Evolutionary conservation across 148 eudicot genomes (phyloP), one percentile per base, ranked within the genome.

Genomic region (Rhododendron ferrugineum): DNA sequence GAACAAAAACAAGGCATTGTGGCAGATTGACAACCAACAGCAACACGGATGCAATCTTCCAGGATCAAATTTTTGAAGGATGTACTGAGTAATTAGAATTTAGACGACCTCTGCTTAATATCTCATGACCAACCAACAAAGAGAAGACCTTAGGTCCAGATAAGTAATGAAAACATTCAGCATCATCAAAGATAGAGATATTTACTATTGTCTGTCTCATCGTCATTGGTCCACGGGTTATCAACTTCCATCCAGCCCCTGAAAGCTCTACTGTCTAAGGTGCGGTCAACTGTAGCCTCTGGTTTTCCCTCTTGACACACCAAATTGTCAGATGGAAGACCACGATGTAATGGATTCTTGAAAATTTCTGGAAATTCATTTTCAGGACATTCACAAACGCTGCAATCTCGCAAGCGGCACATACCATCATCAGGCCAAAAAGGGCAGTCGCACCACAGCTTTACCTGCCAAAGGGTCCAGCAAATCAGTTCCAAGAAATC

Each of bases 381-480:
- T 60, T 95, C 98, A 37, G 98, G 94, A 89, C 98, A 95, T 90
- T 95, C 98, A 86, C 98, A 95, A 44, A 95, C 95, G 84, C 98
- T 95, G 86, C 98, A 95, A 85, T 95, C 98, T 28, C 95, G 95
- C 82, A 94, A 88, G 23, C 89, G 87, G 85, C 98, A 94, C 96
- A 92, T 94, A 30, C 98, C 98, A 91, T 95, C 98, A 84, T 95
- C 98, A 34, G 90, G 96, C 98, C 98, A 95, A 87, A 94, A 93
- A 68, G 96, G 98, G 84, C 98, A 95, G 83, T 95, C 95, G 89
- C 98, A 95, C 98, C 98, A 94, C 87, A 95, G 82, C 85, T 93
- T 94, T 42, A 90, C 98, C 98, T 95, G 89, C 75, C 66, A 86
- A 34, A 85, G 78, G 75, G 36, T 82, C 50, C 1, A 87, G 50